Base-by-base conservation (phyloP, 768 basidiomycete species). In the Lactarius sp. region DNA sequence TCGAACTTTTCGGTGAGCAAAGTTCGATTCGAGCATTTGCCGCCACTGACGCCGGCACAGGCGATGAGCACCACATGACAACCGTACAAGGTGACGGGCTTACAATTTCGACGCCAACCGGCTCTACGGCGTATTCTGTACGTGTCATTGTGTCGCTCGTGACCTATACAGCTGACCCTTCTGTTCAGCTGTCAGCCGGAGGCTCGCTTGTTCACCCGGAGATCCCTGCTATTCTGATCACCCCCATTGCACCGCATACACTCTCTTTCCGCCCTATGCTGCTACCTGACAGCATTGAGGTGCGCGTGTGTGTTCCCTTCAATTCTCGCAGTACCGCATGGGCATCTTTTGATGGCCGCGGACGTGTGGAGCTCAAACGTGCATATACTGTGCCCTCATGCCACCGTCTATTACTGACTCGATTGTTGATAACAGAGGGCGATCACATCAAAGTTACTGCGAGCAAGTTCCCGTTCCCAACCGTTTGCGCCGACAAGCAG, bases 361-460 rank as follows among this genome's bases (percentile, higher is more conserved):
- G 97, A 1, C 84, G 97, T 39, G 90, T 99, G 13, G 97, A 99
- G 76, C 79, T 98, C 27, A 91, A 91, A 75, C 97, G 96, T 96
- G 71, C 71, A 92, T 56, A 14, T 33, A 44, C 44, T 52, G 36
- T 51, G 14, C 16, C 46, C 33, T 5, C 57, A 14, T 47, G 8
- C 34, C n/a, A 22, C n/a, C 54, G 20, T 46, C 37, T 37, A 64
- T 54, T 16, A 56, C 68, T 55, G 56, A 58, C 58, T 4, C 57
- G 59, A 66, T 42, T 20, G 27, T 49, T 39, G 52, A 4, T 49
- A 6, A 41, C 77, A 98, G 95, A 98, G 87, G 97, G 97, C 47
- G 97, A 99, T 71, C 96, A 98, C 73, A 98, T 99, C 78, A 98
- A 96, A 77, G 88, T 99, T 61, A 94, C 91, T 1, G 96, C 97